A percentile compares a stretch with the other conserved stretches of the same genome.
Evolutionary conservation across 2,329 filamentous ascomycete genomes (phyloP).

Genomic region (Monosporascus sp.): DNA sequence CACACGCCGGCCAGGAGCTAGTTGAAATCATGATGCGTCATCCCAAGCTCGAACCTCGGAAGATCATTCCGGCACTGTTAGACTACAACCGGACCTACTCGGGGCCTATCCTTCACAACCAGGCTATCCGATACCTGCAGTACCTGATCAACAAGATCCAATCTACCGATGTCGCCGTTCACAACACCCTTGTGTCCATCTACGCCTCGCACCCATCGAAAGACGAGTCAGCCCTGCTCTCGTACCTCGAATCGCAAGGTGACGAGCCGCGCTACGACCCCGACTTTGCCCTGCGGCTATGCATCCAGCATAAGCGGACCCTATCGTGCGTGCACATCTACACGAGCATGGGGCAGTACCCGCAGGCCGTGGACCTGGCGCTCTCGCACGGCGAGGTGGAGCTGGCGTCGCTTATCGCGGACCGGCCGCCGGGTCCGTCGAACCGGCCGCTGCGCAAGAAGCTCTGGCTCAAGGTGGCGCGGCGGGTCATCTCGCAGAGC

Average conservation of each 20-base stretch:
- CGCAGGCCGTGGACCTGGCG: conserved; percentile 87
- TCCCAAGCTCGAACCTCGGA: conserved; percentile 74
- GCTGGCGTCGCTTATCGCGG: conserved; percentile 82
- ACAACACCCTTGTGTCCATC: conserved; percentile 95
- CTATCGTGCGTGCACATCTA: conserved; percentile 97
- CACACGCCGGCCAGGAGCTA: conserved; percentile 73
- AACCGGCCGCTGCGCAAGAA: conserved; percentile 81
- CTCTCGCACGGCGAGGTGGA: conserved; percentile 86
- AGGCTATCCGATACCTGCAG: conserved; percentile 88
- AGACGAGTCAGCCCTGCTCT: conserved; percentile 79
- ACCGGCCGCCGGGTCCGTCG: conserved; percentile 62
- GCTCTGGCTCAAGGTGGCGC: conserved; percentile 90
- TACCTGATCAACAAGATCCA: conserved; percentile 86
- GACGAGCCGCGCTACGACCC: conserved; percentile 85
- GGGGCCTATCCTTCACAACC: conserved; percentile 68
- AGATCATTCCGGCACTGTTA: conserved; percentile 85
- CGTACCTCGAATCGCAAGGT: conserved; percentile 86
- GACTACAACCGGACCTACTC: conserved; percentile 82
- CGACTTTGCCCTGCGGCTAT: conserved; percentile 91
- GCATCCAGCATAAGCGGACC: conserved; percentile 89
- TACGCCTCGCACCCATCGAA: conserved; percentile 80
- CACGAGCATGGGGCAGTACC: conserved; percentile 90
- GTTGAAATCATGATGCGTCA: conserved; percentile 97
- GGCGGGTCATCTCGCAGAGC: conserved; percentile 83
- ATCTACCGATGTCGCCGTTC: conserved; percentile 77